Base-by-base conservation (phyloP, 345 rosid species). In the Lumnitzera littorea region DNA sequence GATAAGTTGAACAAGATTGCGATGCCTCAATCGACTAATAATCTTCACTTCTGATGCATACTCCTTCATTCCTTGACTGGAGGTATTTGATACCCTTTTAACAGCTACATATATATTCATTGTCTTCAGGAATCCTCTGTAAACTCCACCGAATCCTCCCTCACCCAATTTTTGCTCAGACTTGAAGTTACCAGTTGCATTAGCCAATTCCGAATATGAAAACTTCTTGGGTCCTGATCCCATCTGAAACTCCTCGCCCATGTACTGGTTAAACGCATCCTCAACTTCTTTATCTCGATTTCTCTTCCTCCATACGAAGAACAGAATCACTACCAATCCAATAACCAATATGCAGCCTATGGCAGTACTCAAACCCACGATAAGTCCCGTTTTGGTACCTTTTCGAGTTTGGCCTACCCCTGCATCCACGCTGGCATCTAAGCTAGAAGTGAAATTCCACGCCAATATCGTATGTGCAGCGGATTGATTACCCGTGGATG, bases 81-180 rank as follows among this genome's bases (percentile, higher is more conserved):
- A 68, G 15, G 16, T 11, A 23, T 53, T 54, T 2, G 56, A 23
- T 3, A 72, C 31, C 14, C 66, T 75, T 50, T 79, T 72, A 7
- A 79, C 70, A 1, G 75, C 78, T 0, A 31, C 15, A 8, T 24
- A 14, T 15, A 14, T 46, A 15, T 15, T 4, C 0, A 15, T 1
- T 11, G n/a, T 24, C 16, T 58, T 41, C 15, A 75, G 27, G 16
- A n/a, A 51, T 7, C 76, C 70, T 17, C 4, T 68, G 25, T 69
- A 75, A 48, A 75, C 80, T 0, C 48, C 70, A 11, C 76, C 70
- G 10, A 72, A 79, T 0, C 76, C 80, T 48, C 78, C 80, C 13
- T 62, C 68, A 1, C 80, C 74, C 2, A 79, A 67, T 58, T 67
- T 67, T 53, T 50, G 51, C 15, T 60, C 56, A n/a, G 67, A 67